These are phyloP conservation scores for Panus rudis DNA, from an alignment of 768 basidiomycete genomes.

Conservation along the genomic window DNA sequence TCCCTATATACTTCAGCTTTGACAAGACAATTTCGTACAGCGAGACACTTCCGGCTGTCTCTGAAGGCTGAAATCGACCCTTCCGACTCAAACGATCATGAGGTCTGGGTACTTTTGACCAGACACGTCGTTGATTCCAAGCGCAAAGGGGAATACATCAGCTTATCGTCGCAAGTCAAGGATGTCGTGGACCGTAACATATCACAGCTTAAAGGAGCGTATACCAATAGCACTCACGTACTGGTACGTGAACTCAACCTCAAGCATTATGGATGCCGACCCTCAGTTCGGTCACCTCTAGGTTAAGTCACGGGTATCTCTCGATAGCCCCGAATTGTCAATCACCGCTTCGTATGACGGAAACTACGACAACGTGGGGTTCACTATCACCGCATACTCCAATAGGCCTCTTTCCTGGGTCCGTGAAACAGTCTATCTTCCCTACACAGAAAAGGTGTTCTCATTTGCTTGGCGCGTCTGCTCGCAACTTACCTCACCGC, in stretches of 20 bases:
- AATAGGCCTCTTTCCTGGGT: conserved; percentile 23
- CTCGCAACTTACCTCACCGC: neutral
- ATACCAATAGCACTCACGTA: conserved; percentile 38
- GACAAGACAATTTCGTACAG: neutral
- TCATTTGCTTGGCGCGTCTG: neutral
- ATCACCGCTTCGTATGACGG: conserved; percentile 70
- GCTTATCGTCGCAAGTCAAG: conserved; percentile 47
- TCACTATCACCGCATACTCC: conserved; percentile 60
- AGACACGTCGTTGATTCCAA: conserved; percentile 65
- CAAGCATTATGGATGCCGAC: neutral
- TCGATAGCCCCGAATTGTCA: conserved; percentile 25
- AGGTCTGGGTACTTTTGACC: conserved; percentile 78
- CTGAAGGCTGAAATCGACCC: conserved; percentile 19
- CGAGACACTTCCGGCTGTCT: conserved; percentile 31
- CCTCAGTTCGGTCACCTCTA: neutral
- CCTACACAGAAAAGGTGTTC: conserved; percentile 21
- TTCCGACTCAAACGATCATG: conserved; percentile 20
- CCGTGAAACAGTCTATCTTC: conserved; percentile 11
- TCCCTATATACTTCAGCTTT: neutral
- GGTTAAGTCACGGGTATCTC: neutral
- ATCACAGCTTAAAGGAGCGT: conserved; percentile 24
- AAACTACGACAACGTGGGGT: conserved; percentile 49
- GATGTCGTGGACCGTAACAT: conserved; percentile 15
- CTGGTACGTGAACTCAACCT: conserved; percentile 28
- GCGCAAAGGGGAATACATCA: conserved; percentile 59